phyloP scores from a whole-genome alignment of 257 asterid species.

The Marsdenia floribunda region DNA sequence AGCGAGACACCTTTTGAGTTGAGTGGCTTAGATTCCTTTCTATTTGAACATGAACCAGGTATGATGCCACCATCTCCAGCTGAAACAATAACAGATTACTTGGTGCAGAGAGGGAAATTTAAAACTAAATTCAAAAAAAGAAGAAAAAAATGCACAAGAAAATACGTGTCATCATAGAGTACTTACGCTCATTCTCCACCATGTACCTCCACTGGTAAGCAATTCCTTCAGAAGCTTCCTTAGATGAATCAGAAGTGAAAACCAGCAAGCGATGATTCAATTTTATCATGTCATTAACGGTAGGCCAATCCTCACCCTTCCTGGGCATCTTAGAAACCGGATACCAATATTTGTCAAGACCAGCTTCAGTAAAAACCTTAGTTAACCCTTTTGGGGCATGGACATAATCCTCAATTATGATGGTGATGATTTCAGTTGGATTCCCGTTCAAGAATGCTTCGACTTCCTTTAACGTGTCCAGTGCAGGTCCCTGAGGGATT shows the following conservation, averaged over 20 bases:
- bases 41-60: slow-evolving; percentile 70
- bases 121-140: too few species aligned
- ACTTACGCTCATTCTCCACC: slow-evolving; percentile 91
- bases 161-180: neutral
- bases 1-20: slow-evolving; percentile 68
- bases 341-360: slow-evolving; percentile 83
- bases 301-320: slow-evolving; percentile 91
- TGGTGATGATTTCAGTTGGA: slow-evolving; percentile 81
- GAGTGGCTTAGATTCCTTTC: slow-evolving; percentile 90
- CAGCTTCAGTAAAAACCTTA: slow-evolving; percentile 66
- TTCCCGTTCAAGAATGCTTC: slow-evolving; percentile 82
- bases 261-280: slow-evolving; percentile 69
- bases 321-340: slow-evolving; percentile 89
- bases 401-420: slow-evolving; percentile 93
- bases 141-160: slow-evolving; percentile 16
- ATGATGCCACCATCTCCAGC: slow-evolving; percentile 92
- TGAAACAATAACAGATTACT: slow-evolving; percentile 38
- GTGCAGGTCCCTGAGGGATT: slow-evolving; percentile 60
- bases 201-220: slow-evolving; percentile 96
- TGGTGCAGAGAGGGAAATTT: slow-evolving; percentile 9
- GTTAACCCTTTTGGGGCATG: slow-evolving; percentile 82
- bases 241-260: slow-evolving; percentile 92
- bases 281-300: slow-evolving; percentile 60
- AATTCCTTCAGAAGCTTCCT: slow-evolving; percentile 81
- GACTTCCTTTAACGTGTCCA: slow-evolving; percentile 73